A percentile compares a stretch with the other conserved stretches of the same genome.
Conservation (phyloP, 2,329 filamentous ascomycete genomes). For the Fusarium sp. region DNA sequence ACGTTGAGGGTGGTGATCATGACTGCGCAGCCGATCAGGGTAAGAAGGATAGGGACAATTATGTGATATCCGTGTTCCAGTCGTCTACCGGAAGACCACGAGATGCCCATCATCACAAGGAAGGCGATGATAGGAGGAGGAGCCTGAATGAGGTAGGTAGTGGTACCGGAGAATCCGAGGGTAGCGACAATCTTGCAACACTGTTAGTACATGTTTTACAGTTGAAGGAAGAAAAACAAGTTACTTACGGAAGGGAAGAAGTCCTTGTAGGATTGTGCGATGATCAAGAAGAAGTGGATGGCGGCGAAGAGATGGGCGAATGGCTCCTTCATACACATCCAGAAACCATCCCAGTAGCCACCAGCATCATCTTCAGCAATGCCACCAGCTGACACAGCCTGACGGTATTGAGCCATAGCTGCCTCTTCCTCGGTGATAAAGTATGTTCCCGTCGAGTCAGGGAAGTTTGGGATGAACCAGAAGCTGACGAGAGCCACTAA, state of each 20-base stretch:
- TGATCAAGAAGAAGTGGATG: constrained; percentile 55
- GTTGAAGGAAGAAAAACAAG: rapidly evolving
- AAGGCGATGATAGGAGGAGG: constrained; percentile 54
- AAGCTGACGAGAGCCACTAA: constrained; percentile 43
- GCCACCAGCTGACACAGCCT: constrained; percentile 48
- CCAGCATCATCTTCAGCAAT: constrained; percentile 48
- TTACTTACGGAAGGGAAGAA: constrained; percentile 51
- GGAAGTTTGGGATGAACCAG: constrained; percentile 50
- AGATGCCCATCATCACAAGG: constrained; percentile 47
- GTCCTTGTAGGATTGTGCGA: constrained; percentile 52
- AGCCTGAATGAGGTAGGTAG: constrained; percentile 52
- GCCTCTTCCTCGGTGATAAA: constrained; percentile 50
- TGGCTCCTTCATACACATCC: constrained; percentile 44
- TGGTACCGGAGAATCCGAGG: constrained; percentile 38
- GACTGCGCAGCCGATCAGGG: constrained; percentile 51
- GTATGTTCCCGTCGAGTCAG: constrained; percentile 42
- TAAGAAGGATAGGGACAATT: constrained; percentile 48
- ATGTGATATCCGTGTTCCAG: constrained; percentile 53
- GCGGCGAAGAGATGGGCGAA: constrained; percentile 49
- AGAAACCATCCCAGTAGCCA: constrained; percentile 50
- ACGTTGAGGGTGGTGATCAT: constrained; percentile 52
- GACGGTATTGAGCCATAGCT: constrained; percentile 49
- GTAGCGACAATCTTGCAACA: constrained; percentile 39
- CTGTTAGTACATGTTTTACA: background rate
- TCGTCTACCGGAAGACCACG: constrained; percentile 50